These are phyloP conservation scores for Ganoderma resinaceum DNA, from an alignment of 1,284 basidiomycete species.

Conservation along the genomic window DNA sequence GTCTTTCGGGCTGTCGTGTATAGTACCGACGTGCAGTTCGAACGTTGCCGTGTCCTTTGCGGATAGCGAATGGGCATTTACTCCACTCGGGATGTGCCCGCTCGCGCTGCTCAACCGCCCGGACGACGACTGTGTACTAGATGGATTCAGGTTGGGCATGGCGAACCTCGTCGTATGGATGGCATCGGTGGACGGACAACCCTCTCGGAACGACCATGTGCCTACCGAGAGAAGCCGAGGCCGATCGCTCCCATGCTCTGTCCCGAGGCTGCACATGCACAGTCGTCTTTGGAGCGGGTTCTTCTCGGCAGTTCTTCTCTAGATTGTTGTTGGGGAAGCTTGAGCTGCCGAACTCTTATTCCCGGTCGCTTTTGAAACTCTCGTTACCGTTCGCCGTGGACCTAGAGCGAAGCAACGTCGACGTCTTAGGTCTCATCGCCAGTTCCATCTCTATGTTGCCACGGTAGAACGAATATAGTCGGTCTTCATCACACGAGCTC, in stretches of 20 bases:
- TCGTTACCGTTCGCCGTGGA: background rate
- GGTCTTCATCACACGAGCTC: background rate
- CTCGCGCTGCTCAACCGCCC: background rate
- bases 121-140: background rate
- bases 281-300: constrained; percentile 22
- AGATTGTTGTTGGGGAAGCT: constrained; percentile 11
- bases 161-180: background rate
- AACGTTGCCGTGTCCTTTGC: background rate
- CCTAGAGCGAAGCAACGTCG: background rate
- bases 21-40: background rate
- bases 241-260: constrained; percentile 9
- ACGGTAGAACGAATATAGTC: background rate
- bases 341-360: constrained; percentile 4
- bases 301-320: constrained; percentile 25
- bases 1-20: background rate
- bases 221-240: constrained; percentile 23
- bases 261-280: constrained; percentile 9
- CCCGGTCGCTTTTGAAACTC: background rate
- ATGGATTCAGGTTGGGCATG: background rate
- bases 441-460: background rate
- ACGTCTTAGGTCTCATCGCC: too few relatives aligned
- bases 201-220: constrained; percentile 5
- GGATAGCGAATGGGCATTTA: background rate
- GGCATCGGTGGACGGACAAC: background rate
- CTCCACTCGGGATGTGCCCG: background rate